Evolutionary conservation across 2,329 filamentous ascomycete genomes (phyloP).

Genomic region (Aureobasidium melanogenum): DNA sequence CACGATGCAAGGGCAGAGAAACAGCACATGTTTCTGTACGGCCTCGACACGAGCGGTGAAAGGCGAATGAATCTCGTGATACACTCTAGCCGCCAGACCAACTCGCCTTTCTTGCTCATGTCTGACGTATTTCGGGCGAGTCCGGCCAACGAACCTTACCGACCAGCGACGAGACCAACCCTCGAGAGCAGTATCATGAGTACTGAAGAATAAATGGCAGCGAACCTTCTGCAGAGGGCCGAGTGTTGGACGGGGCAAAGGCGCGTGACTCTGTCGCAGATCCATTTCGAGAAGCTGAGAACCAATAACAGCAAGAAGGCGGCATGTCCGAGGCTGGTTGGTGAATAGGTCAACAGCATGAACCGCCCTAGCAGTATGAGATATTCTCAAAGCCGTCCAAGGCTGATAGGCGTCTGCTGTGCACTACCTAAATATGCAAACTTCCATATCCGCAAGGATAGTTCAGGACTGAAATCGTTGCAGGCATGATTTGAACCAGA

Average conservation of each 20-base stretch:
- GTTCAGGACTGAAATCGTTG: background rate
- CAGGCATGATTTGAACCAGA: background rate
- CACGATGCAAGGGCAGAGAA: slow-evolving; percentile 3
- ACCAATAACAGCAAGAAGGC: background rate
- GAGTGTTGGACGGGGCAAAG: background rate
- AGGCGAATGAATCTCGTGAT: background rate
- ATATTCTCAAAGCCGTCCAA: background rate
- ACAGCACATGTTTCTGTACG: background rate
- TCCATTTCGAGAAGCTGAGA: background rate
- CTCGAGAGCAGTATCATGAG: background rate
- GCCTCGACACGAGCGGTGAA: slow-evolving; percentile 2
- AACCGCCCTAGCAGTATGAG: background rate
- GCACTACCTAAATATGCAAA: background rate
- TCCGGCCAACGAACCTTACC: background rate
- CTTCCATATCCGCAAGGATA: background rate
- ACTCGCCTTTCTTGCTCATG: background rate
- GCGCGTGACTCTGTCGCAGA: slow-evolving; percentile 1
- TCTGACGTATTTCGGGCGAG: background rate
- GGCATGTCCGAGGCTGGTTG: background rate
- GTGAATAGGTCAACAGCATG: background rate
- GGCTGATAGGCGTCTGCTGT: background rate
- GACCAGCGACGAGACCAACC: background rate
- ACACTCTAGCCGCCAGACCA: background rate
- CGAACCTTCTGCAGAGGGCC: background rate
- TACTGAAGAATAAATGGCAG: background rate